Percentiles rank a stretch among this genome's conserved stretches.
Evolutionary conservation across 2,329 filamentous ascomycete genomes (phyloP).

Genomic region (Microdochium paspali): DNA sequence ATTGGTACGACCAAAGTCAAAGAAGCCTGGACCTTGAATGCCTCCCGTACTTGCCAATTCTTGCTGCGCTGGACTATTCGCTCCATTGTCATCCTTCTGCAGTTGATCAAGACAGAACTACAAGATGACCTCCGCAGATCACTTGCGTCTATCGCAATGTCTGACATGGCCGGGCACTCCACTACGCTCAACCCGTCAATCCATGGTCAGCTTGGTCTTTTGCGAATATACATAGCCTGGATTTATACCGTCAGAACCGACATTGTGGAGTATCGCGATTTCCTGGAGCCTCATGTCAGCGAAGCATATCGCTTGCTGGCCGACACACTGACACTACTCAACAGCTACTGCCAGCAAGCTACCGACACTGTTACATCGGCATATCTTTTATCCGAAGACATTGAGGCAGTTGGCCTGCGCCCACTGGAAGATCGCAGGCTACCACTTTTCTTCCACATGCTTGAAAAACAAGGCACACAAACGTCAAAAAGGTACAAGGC

Average conservation of each 20-base stretch:
- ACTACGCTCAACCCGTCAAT: conserved; percentile 25
- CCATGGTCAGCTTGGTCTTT: conserved; percentile 36
- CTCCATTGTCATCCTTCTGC: conserved; percentile 64
- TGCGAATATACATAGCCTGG: conserved; percentile 47
- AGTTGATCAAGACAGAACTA: conserved; percentile 61
- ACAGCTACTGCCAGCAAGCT: conserved; percentile 27
- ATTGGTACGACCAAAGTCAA: conserved; percentile 54
- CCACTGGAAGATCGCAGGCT: conserved; percentile 14
- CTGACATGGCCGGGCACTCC: conserved; percentile 10
- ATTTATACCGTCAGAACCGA: conserved; percentile 36
- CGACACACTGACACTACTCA: conserved; percentile 38
- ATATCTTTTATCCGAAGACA: conserved; percentile 43
- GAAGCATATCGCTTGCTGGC: conserved; percentile 36
- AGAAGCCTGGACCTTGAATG: conserved; percentile 35
- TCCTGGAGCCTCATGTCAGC: conserved; percentile 33
- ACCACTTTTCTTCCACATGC: conserved; percentile 16
- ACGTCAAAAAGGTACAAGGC: conserved; percentile 23
- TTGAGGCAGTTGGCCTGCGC: conserved; percentile 18
- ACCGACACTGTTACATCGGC: conserved; percentile 26
- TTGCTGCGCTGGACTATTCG: conserved; percentile 71
- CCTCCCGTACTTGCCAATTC: conserved; percentile 47
- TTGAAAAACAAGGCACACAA: conserved; percentile 6
- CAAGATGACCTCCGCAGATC: conserved; percentile 30
- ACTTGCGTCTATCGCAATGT: conserved; percentile 10
- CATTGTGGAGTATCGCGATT: conserved; percentile 32